Evolutionary conservation across 2,329 filamentous ascomycete species (phyloP).

Genomic region (Elsinoe perseae): DNA sequence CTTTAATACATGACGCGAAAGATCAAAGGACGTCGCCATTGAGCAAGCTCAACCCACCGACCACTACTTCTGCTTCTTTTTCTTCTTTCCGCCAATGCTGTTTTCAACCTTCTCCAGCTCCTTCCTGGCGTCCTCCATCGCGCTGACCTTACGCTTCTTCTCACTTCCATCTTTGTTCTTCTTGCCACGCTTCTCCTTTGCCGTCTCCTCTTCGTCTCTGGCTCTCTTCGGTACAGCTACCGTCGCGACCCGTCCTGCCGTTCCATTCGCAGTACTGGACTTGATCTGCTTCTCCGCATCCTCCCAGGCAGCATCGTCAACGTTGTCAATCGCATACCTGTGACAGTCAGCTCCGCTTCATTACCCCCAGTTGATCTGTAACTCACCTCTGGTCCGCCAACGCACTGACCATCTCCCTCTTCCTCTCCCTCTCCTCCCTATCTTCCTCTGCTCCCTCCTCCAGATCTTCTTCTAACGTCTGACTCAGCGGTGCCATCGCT

Average conservation of each 20-base stretch:
- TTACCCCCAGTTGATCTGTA: neutral
- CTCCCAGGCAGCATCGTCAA: conserved; percentile 45
- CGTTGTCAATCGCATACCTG: conserved; percentile 42
- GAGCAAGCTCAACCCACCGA: no score
- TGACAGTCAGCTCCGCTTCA: neutral
- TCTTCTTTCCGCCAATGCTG: neutral
- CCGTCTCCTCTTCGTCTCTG: conserved; percentile 29
- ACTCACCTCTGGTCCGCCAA: conserved; percentile 78
- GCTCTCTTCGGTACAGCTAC: conserved; percentile 56
- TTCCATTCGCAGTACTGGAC: conserved; percentile 33
- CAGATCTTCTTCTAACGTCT: conserved; percentile 70
- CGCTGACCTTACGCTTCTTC: conserved; percentile 14
- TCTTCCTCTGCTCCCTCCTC: conserved; percentile 75
- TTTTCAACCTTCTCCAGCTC: conserved; percentile 14
- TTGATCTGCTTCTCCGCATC: conserved; percentile 67
- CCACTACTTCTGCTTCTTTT: conserved; percentile 8
- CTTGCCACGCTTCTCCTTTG: conserved; percentile 21
- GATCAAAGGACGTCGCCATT: neutral
- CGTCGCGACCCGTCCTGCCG: conserved; percentile 44
- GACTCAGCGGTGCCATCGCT: conserved; percentile 60
- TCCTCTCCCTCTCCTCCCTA: conserved; percentile 64
- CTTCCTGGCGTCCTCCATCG: conserved; percentile 11
- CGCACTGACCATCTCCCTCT: conserved; percentile 81
- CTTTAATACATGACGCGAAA: neutral
- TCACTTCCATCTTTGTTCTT: conserved; percentile 28